Evolutionary conservation across 345 rosid species (phyloP).

Genomic region (Trapa bicornis): DNA sequence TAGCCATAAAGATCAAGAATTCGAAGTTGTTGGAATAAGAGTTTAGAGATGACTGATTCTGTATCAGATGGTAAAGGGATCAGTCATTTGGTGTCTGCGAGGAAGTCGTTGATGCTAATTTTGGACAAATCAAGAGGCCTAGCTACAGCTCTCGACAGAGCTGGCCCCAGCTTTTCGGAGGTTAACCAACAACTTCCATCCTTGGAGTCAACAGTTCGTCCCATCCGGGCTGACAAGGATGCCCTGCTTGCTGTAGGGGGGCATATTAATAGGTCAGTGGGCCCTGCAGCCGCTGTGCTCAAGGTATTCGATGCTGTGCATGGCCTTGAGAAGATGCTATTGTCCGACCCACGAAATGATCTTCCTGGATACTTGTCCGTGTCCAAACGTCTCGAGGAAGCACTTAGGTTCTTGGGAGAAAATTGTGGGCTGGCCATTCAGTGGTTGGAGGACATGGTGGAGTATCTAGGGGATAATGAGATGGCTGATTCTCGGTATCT

Average conservation of each 20-base stretch:
- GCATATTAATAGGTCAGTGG: slow-evolving; percentile 92
- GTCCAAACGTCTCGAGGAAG: slow-evolving; percentile 86
- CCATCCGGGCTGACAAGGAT: slow-evolving; percentile 82
- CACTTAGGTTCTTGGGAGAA: slow-evolving; percentile 75
- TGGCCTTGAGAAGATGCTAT: slow-evolving; percentile 77
- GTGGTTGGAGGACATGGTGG: slow-evolving; percentile 98
- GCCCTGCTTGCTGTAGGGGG: slow-evolving; percentile 81
- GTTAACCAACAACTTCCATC: slow-evolving; percentile 64
- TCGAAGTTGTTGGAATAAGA: not conserved
- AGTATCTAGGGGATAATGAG: slow-evolving; percentile 75
- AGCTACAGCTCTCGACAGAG: slow-evolving; percentile 38
- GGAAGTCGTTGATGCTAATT: slow-evolving; percentile 49
- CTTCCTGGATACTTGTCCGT: slow-evolving; percentile 75
- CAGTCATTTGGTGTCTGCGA: slow-evolving; percentile 51
- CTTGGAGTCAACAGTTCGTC: slow-evolving; percentile 75
- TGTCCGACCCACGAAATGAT: slow-evolving; percentile 76
- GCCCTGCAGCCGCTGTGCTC: slow-evolving; percentile 96
- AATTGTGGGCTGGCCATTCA: slow-evolving; percentile 92
- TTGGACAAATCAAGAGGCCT: slow-evolving; percentile 74
- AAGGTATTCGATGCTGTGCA: slow-evolving; percentile 98
- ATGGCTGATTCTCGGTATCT: slow-evolving; percentile 75
- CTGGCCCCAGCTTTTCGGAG: slow-evolving; percentile 72
- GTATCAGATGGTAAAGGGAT: slow-evolving; percentile 39
- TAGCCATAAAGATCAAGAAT: not conserved
- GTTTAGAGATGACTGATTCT: slow-evolving; percentile 7